Base-by-base conservation (phyloP, 345 rosid genomes). In the Cardamine resedifolia region DNA sequence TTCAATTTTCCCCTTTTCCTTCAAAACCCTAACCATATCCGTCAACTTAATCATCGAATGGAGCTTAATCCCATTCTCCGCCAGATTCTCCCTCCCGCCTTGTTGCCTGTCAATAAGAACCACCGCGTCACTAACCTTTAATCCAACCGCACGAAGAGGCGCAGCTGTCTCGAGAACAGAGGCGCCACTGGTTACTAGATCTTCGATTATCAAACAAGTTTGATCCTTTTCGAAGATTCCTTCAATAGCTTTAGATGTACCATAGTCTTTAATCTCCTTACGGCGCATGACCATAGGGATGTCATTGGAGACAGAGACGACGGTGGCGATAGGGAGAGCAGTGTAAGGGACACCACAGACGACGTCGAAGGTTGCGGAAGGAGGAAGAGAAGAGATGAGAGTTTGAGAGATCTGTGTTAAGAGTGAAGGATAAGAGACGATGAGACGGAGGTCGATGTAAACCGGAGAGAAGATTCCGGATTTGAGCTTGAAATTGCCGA, bases 271-370 rank as follows among this genome's bases (percentile, higher is more conserved):
- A 45, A 90, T 77, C 70, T 91, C 98, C 74, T 91, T 95, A 58
- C 96, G 96, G 52, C 99, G 96, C 93, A 88, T 88, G 64, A 95
- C 82, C 98, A 90, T 88, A 5, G 98, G 96, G 75, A 88, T 75
- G 77, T 63, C 43, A 31, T 83, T 81, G 82, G 84, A 60, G 47
- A 82, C 50, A 63, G 99, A 95, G 73, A 95, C 86, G 68, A 84
- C 81, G 68, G 92, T 87, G 72, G 99, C 99, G 31, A 95, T 90
- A 6, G 97, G 97, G n/a, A 87, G 85, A 19, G 96, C 98, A 9
- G 98, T 91, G 89, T 94, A 91, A 3, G 98, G 97, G 53, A 94
- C 97, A 51, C 97, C 98, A 38, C 98, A 94, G 43, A 94, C 75
- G 57, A 81, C 63, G 79, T 94, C 87, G 76, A 72, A 94, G 61